phyloP scores from a whole-genome alignment of 371 early-diverging fungal species.

The Mortierella polycephala region DNA sequence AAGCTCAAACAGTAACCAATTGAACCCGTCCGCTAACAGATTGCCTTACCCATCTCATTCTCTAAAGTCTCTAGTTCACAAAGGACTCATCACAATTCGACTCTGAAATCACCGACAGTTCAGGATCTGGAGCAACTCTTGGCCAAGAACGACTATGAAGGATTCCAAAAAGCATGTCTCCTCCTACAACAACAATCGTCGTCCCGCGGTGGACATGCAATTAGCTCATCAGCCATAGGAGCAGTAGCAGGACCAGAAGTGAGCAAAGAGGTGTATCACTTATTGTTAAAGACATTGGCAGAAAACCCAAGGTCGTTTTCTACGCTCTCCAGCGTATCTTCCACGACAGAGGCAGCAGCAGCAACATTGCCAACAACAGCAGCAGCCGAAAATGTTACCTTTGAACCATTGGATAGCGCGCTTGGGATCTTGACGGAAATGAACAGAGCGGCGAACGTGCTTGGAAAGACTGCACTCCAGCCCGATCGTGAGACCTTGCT shows the following conservation, averaged over 20 bases:
- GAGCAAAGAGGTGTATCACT: slow-evolving; percentile 39
- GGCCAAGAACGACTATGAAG: slow-evolving; percentile 28
- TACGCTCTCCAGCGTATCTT: slow-evolving; percentile 1
- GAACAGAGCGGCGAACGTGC: slow-evolving; percentile 35
- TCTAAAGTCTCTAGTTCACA: not conserved
- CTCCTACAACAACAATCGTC: slow-evolving; percentile 4
- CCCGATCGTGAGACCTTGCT: slow-evolving; percentile 42
- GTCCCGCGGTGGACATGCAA: not conserved
- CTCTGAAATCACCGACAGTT: slow-evolving; percentile 3
- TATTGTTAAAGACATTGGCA: slow-evolving; percentile 26
- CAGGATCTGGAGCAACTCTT: slow-evolving; percentile 37
- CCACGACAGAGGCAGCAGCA: not conserved
- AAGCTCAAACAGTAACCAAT: too few relatives aligned
- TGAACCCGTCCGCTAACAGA: not conserved
- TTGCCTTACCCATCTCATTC: not conserved
- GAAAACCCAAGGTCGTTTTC: slow-evolving; percentile 31
- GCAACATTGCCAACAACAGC: not conserved
- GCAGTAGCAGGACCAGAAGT: slow-evolving; percentile 1
- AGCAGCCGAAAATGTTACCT: not conserved
- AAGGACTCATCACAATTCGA: not conserved
- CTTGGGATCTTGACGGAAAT: slow-evolving; percentile 46
- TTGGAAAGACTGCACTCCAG: slow-evolving; percentile 27
- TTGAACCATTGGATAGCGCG: slow-evolving; percentile 37
- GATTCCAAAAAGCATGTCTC: slow-evolving; percentile 35
- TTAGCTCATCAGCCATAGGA: not conserved